A percentile compares a stretch with the other conserved stretches of the same genome.
Conservation (phyloP, 2,329 filamentous ascomycete species). For the Colletotrichum salicis region DNA sequence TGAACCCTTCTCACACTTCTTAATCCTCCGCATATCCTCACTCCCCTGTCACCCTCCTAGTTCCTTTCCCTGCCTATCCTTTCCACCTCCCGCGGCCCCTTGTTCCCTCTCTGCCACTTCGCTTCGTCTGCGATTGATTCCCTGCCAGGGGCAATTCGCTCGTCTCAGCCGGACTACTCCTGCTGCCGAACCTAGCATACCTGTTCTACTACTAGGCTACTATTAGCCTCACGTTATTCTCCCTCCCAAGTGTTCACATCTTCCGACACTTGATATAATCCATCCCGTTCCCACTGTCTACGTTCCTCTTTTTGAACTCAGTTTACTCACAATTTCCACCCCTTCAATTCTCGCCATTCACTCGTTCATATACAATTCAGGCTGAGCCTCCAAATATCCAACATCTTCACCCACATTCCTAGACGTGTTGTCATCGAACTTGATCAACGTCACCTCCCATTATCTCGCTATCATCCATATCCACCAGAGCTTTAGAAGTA, state of each 20-base stretch:
- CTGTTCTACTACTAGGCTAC: background rate
- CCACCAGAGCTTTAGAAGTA: background rate
- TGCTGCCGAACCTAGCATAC: background rate
- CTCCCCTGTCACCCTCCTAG: background rate
- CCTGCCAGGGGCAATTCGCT: conserved; percentile 15
- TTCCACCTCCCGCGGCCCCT: conserved; percentile 7
- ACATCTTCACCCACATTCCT: background rate
- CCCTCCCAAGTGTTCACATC: background rate
- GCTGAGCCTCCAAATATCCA: conserved; percentile 44
- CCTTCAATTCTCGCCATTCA: conserved; percentile 41
- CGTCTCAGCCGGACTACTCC: background rate
- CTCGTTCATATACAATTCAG: conserved; percentile 38
- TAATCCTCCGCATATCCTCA: background rate
- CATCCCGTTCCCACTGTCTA: conserved; percentile 1
- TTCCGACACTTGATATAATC: conserved; percentile 12
- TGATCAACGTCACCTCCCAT: background rate
- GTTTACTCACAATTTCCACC: conserved; percentile 39
- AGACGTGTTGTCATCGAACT: background rate
- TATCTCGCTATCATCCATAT: background rate
- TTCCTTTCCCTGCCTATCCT: conserved; percentile 6
- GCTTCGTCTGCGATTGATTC: conserved; percentile 29
- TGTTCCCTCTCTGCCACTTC: conserved; percentile 20
- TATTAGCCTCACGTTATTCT: background rate
- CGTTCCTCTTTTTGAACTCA: background rate
- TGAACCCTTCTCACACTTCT: background rate